Percentiles rank a stretch among this genome's conserved stretches.
These are phyloP conservation scores for Thoreauomyces humboldtii DNA, from an alignment of 192 early-diverging fungal genomes.

Conservation along the genomic window DNA sequence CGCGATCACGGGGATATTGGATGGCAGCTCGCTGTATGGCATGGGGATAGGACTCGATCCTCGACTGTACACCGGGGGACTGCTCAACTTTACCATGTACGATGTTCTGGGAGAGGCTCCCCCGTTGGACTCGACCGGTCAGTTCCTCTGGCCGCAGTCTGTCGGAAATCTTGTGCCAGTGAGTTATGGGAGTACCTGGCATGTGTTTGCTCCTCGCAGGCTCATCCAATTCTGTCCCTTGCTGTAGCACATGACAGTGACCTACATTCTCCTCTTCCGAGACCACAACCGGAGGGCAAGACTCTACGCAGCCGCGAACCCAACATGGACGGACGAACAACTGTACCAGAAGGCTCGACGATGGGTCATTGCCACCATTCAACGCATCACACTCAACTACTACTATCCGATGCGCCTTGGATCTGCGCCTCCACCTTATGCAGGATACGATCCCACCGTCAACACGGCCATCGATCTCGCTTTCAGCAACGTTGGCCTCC, in stretches of 20 bases:
- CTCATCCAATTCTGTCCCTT: no score
- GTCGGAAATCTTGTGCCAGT: constrained; percentile 24
- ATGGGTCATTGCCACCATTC: constrained; percentile 44
- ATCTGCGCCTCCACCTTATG: constrained; percentile 23
- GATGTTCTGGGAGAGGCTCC: constrained; percentile 21
- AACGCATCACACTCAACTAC: constrained; percentile 36
- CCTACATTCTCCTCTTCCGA: constrained; percentile 28
- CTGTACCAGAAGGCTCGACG: constrained; percentile 36
- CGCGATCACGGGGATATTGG: constrained; percentile 28
- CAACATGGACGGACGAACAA: constrained; percentile 30
- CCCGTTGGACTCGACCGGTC: constrained; percentile 13
- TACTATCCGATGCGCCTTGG: constrained; percentile 41
- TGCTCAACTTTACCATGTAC: constrained; percentile 9
- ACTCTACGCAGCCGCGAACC: constrained; percentile 12
- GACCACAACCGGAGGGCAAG: constrained; percentile 45
- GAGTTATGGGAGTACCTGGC: no score
- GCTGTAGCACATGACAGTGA: constrained; percentile 17
- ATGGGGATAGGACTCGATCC: not conserved
- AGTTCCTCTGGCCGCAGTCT: constrained; percentile 9
- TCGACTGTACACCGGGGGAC: not conserved
- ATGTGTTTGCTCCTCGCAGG: no score
- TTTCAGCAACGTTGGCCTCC: constrained; percentile 35
- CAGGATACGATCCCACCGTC: constrained; percentile 33
- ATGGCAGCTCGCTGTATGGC: constrained; percentile 34
- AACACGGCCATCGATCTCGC: constrained; percentile 36